A percentile compares a stretch with the other conserved stretches of the same genome.
Evolutionary conservation across 371 early-diverging fungal species (phyloP).

Genomic region (Racocetra persica): DNA sequence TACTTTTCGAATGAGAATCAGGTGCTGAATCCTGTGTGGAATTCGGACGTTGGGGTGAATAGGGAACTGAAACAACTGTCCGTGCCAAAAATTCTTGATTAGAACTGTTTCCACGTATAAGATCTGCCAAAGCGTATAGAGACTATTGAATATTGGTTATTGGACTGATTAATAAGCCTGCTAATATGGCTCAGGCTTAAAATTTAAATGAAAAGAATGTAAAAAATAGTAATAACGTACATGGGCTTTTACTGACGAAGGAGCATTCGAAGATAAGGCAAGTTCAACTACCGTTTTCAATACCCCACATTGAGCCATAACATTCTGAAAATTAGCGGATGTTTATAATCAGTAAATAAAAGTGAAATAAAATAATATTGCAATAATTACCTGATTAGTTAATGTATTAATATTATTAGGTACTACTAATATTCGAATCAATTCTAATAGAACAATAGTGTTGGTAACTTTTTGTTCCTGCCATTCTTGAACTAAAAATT

Average conservation of each 20-base stretch:
- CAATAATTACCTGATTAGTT: slow-evolving; percentile 74
- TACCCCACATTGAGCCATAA: slow-evolving; percentile 82
- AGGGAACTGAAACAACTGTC: slow-evolving; percentile 52
- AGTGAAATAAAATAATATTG: not conserved
- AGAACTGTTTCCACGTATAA: slow-evolving; percentile 73
- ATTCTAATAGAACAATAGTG: slow-evolving; percentile 79
- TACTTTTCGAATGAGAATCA: slow-evolving; percentile 33
- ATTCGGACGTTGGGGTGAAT: slow-evolving; percentile 47
- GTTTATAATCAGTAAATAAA: slow-evolving; percentile 5
- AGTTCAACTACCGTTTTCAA: slow-evolving; percentile 59
- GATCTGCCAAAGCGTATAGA: slow-evolving; percentile 83
- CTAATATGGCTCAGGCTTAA: not conserved
- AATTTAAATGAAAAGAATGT: not conserved
- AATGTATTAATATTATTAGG: slow-evolving; percentile 87
- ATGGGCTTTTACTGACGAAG: slow-evolving; percentile 56
- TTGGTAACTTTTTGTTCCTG: slow-evolving; percentile 84
- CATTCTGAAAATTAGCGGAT: slow-evolving; percentile 53
- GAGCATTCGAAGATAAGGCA: slow-evolving; percentile 56
- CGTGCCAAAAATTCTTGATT: slow-evolving; percentile 80
- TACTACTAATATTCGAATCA: slow-evolving; percentile 88
- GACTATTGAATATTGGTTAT: slow-evolving; percentile 57
- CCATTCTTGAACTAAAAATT: slow-evolving; percentile 62
- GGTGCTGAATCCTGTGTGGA: slow-evolving; percentile 32
- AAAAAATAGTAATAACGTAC: not conserved
- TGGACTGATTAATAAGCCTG: not conserved